Base-by-base conservation (phyloP, 768 basidiomycete species). In the Mycena chlorophos region DNA sequence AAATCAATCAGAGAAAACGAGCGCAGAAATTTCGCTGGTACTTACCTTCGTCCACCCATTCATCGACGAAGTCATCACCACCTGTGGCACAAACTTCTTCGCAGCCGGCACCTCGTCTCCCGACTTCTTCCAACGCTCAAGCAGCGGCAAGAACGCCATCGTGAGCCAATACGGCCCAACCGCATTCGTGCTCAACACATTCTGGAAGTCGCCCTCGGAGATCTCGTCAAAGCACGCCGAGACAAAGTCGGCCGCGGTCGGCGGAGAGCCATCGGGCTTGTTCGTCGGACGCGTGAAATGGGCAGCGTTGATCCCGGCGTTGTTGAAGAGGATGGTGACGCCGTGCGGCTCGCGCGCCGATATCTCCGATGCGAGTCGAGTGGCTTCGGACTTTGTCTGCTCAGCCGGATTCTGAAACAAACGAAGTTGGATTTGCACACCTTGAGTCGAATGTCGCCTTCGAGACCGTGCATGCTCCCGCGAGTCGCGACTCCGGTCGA, bases 71-170 rank as follows among this genome's bases (percentile, higher is more conserved):
- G 78, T 81, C 74, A 80, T 78, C 28, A 81, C 65, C 26, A 81
- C 66, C 63, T 79, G 77, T 1, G 78, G 77, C 8, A 71, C 76
- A 55, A 80, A 79, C 49, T 68, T 71, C 51, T 65, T 66, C 6
- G 65, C 67, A 19, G 57, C 65, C 25, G 62, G 65, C 42, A 61
- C 66, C 1, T 66, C 61, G 39, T 17, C 34, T 5, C 34, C 52
- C 2, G 62, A 61, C 34, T 65, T 65, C 62, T 77, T 76, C 75
- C 78, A 76, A 51, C 74, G 75, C 59, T 78, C 78, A 4, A 82
- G 69, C 0, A 84, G 68, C 5, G 80, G 81, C 3, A 84, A 69
- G 68, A 81, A 80, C n/a, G 81, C 81, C 59, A 82, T 78, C 0
- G 81, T 76, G 19, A 81, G 69, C 78, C 81, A 84, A 65, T 81